Percentiles rank a stretch among this genome's conserved stretches.
Conservation (phyloP, 2,329 filamentous ascomycete species). For the Trichoderma aggressivum region DNA sequence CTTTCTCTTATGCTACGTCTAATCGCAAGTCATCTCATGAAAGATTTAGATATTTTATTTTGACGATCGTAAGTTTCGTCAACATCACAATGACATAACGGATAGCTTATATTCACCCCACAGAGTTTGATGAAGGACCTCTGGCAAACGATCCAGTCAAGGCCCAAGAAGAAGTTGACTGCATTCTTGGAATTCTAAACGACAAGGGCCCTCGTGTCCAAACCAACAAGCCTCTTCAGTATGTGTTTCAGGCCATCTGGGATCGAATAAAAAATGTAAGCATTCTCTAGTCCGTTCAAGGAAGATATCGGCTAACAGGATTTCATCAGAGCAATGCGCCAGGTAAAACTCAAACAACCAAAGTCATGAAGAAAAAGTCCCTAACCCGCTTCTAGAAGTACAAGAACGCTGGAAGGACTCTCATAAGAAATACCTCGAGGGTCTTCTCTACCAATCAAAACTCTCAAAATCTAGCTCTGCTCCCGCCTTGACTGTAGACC, state of each 20-base stretch:
- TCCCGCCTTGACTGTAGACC: background rate
- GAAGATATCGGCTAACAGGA: background rate
- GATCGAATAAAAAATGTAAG: background rate
- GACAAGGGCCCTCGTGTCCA: background rate
- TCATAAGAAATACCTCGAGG: background rate
- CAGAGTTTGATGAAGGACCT: background rate
- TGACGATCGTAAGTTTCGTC: background rate
- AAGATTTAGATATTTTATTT: background rate
- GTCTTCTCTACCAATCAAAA: background rate
- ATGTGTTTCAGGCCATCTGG: background rate
- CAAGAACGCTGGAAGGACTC: background rate
- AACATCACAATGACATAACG: background rate
- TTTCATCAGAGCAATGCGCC: background rate
- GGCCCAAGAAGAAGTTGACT: background rate
- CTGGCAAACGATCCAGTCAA: background rate
- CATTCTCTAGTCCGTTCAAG: background rate
- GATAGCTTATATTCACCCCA: background rate
- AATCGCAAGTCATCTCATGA: background rate
- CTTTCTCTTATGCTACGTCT: too few species aligned
- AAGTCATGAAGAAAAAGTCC: background rate
- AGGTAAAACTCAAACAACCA: background rate
- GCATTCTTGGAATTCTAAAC: background rate
- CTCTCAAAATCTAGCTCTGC: background rate
- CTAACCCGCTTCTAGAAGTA: background rate
- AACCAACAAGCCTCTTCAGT: background rate